phyloP scores from a whole-genome alignment of 768 basidiomycete species.

The Tylopilus felleus region DNA sequence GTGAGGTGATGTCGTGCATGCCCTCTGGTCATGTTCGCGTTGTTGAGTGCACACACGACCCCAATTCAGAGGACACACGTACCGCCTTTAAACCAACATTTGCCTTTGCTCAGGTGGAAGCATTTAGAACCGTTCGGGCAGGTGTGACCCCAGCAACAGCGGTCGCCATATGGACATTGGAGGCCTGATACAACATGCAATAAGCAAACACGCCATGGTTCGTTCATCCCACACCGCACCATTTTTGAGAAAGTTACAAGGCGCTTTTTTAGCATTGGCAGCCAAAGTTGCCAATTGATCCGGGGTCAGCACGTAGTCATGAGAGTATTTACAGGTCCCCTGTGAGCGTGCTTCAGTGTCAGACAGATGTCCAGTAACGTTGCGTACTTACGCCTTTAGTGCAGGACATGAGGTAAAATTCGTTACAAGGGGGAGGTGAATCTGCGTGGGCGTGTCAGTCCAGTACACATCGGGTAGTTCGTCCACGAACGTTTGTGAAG shows the following conservation, averaged over 20 bases:
- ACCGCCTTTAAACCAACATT: constrained; percentile 86
- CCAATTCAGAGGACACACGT: constrained; percentile 17
- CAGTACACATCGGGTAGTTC: neutral
- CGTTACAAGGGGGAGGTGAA: constrained; percentile 81
- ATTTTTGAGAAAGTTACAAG: constrained; percentile 81
- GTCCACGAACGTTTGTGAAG: constrained; percentile 67
- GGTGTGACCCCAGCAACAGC: constrained; percentile 81
- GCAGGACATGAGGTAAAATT: constrained; percentile 79
- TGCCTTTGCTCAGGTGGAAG: constrained; percentile 67
- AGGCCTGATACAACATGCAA: constrained; percentile 45
- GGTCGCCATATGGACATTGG: constrained; percentile 69
- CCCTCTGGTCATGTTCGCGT: constrained; percentile 29
- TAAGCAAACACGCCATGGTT: constrained; percentile 5
- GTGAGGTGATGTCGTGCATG: constrained; percentile 35
- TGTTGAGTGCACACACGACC: constrained; percentile 2
- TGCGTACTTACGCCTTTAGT: constrained; percentile 61
- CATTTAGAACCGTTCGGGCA: constrained; percentile 78
- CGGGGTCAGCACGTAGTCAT: constrained; percentile 68
- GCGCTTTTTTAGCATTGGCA: constrained; percentile 78
- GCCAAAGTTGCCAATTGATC: constrained; percentile 72
- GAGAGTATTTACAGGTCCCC: constrained; percentile 79
- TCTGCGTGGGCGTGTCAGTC: constrained; percentile 41
- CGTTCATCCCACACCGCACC: constrained; percentile 37
- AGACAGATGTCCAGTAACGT: constrained; percentile 1
- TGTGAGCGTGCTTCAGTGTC: constrained; percentile 25